Evolutionary conservation across 164 flowering plant genomes (phyloP).

Genomic region (Paratinospora sagittata): DNA sequence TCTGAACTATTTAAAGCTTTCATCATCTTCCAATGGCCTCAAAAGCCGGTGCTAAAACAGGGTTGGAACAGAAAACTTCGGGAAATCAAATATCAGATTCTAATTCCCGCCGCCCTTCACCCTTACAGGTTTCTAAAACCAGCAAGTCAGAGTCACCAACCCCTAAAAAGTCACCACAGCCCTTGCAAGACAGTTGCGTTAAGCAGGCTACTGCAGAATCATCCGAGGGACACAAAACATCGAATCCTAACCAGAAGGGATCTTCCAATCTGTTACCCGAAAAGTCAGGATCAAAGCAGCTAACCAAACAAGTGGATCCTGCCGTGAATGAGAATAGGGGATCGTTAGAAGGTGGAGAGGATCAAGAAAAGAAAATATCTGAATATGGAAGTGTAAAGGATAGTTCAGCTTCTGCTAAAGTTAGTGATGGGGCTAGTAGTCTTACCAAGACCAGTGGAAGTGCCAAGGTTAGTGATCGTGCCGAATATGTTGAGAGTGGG

Average conservation of each 20-base stretch:
- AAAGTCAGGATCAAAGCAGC: slow-evolving; percentile 29
- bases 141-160: slow-evolving; percentile 30
- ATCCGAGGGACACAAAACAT: slow-evolving; percentile 17
- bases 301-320: slow-evolving; percentile 14
- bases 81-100: slow-evolving; percentile 30
- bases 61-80: slow-evolving; percentile 27
- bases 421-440: slow-evolving; percentile 51
- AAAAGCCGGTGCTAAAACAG: slow-evolving; percentile 29
- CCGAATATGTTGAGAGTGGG: slow-evolving; percentile 60
- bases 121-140: slow-evolving; percentile 26
- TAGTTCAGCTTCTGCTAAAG: slow-evolving; percentile 41
- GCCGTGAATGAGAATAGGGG: slow-evolving; percentile 19
- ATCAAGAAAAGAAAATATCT: slow-evolving; percentile 36
- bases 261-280: slow-evolving; percentile 25
- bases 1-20: slow-evolving; percentile 9
- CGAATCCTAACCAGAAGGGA: slow-evolving; percentile 23
- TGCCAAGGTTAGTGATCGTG: slow-evolving; percentile 53
- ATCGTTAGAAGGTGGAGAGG: slow-evolving; percentile 19
- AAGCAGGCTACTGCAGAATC: slow-evolving; percentile 21
- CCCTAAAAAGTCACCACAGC: slow-evolving; percentile 21
- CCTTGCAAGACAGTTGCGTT: slow-evolving; percentile 20
- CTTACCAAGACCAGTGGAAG: slow-evolving; percentile 56
- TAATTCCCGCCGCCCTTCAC: slow-evolving; percentile 24
- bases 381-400: slow-evolving; percentile 28
- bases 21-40: slow-evolving; percentile 48